Evolutionary conservation across 73 alveolate species (phyloP).

Genomic region (Tetrahymena borealis): DNA sequence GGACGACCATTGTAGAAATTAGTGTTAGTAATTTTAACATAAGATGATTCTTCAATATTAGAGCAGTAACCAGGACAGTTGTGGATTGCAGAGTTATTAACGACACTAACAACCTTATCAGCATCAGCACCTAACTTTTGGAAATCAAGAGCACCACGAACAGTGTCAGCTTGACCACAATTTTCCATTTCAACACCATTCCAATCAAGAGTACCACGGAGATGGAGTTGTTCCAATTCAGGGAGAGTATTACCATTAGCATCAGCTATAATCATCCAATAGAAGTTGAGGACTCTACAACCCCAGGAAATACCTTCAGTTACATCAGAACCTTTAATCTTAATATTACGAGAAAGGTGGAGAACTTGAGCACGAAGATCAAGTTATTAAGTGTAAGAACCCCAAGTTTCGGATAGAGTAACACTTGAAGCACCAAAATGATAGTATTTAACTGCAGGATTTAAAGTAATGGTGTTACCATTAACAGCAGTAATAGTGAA

Average conservation of each 20-base stretch:
- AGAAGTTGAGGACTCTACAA: constrained; percentile 8
- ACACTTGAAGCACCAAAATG: constrained; percentile 9
- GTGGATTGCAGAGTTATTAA: constrained; percentile 24
- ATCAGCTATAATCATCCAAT: constrained; percentile 2
- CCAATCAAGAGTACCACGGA: constrained; percentile 9
- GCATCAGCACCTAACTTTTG: not conserved
- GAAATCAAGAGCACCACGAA: constrained; percentile 24
- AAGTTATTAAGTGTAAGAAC: not conserved
- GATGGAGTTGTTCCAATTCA: not conserved
- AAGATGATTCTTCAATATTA: constrained; percentile 10
- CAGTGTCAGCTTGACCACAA: constrained; percentile 14
- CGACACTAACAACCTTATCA: not conserved
- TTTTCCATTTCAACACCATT: constrained; percentile 36
- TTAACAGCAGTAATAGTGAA: not conserved
- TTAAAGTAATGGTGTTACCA: constrained; percentile 15
- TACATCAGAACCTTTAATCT: not conserved
- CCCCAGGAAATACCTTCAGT: constrained; percentile 10
- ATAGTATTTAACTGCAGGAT: not conserved
- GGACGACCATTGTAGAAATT: constrained; percentile 27
- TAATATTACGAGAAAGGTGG: constrained; percentile 26
- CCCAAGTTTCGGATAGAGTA: constrained; percentile 9
- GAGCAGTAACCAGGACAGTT: constrained; percentile 9
- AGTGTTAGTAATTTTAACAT: not conserved
- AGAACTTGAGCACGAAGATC: constrained; percentile 25
- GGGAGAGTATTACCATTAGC: constrained; percentile 9